Conservation (phyloP, 305 asterid genomes). For the Withania somnifera region DNA sequence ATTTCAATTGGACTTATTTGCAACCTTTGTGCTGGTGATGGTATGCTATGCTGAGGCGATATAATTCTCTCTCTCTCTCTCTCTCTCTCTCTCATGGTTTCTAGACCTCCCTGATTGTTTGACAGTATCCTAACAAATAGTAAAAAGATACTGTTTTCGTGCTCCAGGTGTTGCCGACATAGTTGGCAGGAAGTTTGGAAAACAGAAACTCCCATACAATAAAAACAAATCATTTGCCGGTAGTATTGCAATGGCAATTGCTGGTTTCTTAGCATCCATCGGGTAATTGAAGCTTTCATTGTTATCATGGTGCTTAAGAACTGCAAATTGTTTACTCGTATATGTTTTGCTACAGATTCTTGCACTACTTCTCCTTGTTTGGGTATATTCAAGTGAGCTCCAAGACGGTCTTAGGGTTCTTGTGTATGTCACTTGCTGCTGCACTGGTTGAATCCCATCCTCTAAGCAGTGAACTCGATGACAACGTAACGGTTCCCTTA, state of each 20-base stretch:
- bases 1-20: slow-evolving; percentile 77
- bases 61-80: not conserved
- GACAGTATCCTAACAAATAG: not conserved
- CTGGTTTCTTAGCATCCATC: slow-evolving; percentile 76
- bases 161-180: slow-evolving; percentile 76
- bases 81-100: not conserved
- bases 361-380: slow-evolving; percentile 66
- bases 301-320: not conserved
- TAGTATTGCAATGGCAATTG: slow-evolving; percentile 56
- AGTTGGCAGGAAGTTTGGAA: slow-evolving; percentile 74
- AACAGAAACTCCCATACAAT: slow-evolving; percentile 74
- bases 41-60: slow-evolving; percentile 25
- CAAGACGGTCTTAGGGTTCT: slow-evolving; percentile 46
- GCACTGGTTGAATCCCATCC: slow-evolving; percentile 92
- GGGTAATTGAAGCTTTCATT: slow-evolving; percentile 44
- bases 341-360: slow-evolving; percentile 41
- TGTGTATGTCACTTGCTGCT: slow-evolving; percentile 54
- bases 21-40: slow-evolving; percentile 94
- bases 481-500: slow-evolving; percentile 89
- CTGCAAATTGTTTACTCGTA: slow-evolving; percentile 7
- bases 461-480: slow-evolving; percentile 68
- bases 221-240: slow-evolving; percentile 60
- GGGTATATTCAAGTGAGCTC: slow-evolving; percentile 61
- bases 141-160: not conserved
- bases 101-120: not conserved